A percentile compares a stretch with the other conserved stretches of the same genome.
These are phyloP conservation scores for Yamadazyma kitorensis DNA, from an alignment of 805 yeast genomes.

Conservation along the genomic window DNA sequence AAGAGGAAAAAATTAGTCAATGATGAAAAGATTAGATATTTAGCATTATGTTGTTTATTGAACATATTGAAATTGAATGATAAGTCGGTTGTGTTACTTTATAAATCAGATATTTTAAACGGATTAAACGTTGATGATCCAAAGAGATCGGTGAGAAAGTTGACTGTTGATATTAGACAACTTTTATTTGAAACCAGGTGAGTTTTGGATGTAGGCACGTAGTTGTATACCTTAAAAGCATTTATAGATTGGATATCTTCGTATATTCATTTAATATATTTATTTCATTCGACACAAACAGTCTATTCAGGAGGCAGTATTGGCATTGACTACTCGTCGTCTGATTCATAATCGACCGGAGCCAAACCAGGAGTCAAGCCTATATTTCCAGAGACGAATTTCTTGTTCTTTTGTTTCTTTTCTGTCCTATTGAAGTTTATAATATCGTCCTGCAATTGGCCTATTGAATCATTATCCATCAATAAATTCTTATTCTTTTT, in stretches of 20 bases:
- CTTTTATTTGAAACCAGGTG: constrained; percentile 52
- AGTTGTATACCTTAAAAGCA: too few relatives aligned
- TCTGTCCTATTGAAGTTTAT: constrained; percentile 24
- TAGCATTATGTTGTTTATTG: constrained; percentile 55
- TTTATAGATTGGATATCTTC: too few relatives aligned
- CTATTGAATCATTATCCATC: constrained; percentile 17
- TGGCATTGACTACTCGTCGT: constrained; percentile 19
- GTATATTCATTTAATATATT: too few relatives aligned
- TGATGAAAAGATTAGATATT: constrained; percentile 50
- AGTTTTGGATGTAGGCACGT: background rate
- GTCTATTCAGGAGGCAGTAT: too few relatives aligned
- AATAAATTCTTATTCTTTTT: constrained; percentile 36
- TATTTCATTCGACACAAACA: too few relatives aligned
- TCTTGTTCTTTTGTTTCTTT: constrained; percentile 22
- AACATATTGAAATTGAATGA: constrained; percentile 39
- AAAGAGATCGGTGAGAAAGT: constrained; percentile 69
- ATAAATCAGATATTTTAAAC: constrained; percentile 46
- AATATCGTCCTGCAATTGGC: constrained; percentile 31
- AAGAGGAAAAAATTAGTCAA: constrained; percentile 23
- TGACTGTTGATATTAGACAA: constrained; percentile 80
- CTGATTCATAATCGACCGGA: constrained; percentile 63
- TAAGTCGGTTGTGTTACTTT: constrained; percentile 47
- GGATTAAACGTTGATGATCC: constrained; percentile 68
- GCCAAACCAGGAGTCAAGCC: constrained; percentile 87
- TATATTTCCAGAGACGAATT: too few relatives aligned